phyloP scores from a whole-genome alignment of 768 basidiomycete genomes.

The Lentinula boryana region DNA sequence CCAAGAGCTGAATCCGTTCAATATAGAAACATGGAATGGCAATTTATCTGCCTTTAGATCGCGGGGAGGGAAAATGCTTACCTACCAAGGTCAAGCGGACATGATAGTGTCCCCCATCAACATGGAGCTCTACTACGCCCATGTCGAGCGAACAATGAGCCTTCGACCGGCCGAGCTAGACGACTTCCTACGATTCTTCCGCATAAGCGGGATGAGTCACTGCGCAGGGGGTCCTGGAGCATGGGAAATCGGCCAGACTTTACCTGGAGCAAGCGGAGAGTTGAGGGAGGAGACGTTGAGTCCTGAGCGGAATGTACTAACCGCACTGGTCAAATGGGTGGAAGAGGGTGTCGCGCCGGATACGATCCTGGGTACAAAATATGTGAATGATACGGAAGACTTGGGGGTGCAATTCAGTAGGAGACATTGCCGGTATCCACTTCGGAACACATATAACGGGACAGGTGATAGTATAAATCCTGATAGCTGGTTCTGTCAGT shows the following conservation, averaged over 20 bases:
- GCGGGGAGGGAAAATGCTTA: conserved; percentile 16
- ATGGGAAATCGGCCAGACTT: conserved; percentile 12
- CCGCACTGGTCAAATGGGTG: conserved; percentile 3
- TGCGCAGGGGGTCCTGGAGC: conserved; percentile 12
- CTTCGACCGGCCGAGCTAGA: conserved; percentile 9
- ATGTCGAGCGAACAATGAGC: conserved; percentile 12
- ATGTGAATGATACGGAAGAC: background rate
- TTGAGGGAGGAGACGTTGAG: background rate
- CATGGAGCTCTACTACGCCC: conserved; percentile 10
- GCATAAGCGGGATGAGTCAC: conserved; percentile 16
- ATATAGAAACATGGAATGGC: conserved; percentile 9
- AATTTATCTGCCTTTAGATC: conserved; percentile 9
- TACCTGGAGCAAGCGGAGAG: background rate
- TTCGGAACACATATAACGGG: background rate
- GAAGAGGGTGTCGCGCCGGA: conserved; percentile 2
- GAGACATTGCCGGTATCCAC: background rate
- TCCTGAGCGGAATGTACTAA: background rate
- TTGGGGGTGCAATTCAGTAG: background rate
- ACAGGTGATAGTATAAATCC: background rate
- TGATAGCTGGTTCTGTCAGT: background rate
- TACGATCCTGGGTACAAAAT: background rate
- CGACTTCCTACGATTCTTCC: conserved; percentile 17
- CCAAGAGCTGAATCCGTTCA: background rate
- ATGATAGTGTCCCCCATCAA: conserved; percentile 12
- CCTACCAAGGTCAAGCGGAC: conserved; percentile 13